Evolutionary conservation across 2,329 filamentous ascomycete species (phyloP).

Genomic region (Alternaria sp.): DNA sequence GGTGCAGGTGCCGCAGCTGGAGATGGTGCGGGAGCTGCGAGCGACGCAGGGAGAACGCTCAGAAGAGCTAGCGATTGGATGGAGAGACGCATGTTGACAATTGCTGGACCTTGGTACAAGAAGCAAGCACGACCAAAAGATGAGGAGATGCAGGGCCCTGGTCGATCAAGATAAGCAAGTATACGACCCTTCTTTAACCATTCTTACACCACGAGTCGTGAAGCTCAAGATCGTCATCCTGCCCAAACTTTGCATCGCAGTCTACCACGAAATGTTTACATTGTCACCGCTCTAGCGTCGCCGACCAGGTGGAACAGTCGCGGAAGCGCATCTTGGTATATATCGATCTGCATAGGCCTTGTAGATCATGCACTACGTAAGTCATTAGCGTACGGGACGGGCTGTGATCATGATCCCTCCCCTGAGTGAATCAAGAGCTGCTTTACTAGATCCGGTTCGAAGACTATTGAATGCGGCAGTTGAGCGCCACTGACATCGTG

Average conservation of each 20-base stretch:
- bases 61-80: conserved; percentile 14
- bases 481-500: not conserved
- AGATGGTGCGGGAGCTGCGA: conserved; percentile 9
- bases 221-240: not conserved
- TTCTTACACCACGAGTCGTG: conserved; percentile 4
- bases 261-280: not conserved
- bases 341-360: not conserved
- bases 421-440: not conserved
- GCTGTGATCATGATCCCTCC: not conserved
- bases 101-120: not conserved
- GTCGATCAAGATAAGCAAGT: not conserved
- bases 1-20: conserved; percentile 3
- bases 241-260: not conserved
- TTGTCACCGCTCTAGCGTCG: not conserved
- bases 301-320: not conserved
- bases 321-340: conserved; percentile 1
- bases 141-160: not conserved
- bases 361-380: not conserved
- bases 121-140: not conserved
- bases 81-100: conserved; percentile 15
- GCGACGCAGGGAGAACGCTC: conserved; percentile 15
- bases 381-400: not conserved
- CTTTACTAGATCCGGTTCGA: not conserved
- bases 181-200: not conserved
- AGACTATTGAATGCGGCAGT: not conserved